A percentile compares a stretch with the other conserved stretches of the same genome.
These are phyloP conservation scores for Sphagnurus paluster DNA, from an alignment of 1,284 basidiomycete species.

Conservation along the genomic window DNA sequence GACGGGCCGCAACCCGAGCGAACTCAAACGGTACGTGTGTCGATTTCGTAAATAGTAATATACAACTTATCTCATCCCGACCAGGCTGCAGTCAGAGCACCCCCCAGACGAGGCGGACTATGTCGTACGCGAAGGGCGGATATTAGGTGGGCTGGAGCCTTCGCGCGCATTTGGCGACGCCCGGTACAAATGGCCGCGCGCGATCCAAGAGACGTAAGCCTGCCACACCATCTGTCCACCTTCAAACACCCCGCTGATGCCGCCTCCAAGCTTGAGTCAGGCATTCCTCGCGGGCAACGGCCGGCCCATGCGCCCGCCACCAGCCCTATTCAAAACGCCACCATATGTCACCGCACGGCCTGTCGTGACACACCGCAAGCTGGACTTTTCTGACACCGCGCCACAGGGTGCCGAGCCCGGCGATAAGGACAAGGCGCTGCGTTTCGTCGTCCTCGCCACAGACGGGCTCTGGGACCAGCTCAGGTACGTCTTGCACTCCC, in stretches of 20 bases:
- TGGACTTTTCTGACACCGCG: slow-evolving; percentile 40
- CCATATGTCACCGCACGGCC: slow-evolving; percentile 94
- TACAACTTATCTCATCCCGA: slow-evolving; percentile 1
- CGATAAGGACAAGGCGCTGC: slow-evolving; percentile 41
- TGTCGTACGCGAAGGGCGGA: slow-evolving; percentile 84
- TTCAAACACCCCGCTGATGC: background rate
- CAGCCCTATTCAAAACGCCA: slow-evolving; percentile 76
- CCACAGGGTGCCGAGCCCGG: slow-evolving; percentile 14
- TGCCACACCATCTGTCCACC: slow-evolving; percentile 2
- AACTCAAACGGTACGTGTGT: slow-evolving; percentile 63
- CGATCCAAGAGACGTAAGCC: slow-evolving; percentile 72
- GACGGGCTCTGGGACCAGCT: slow-evolving; percentile 96
- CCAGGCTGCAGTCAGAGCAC: slow-evolving; percentile 84
- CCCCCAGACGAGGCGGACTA: slow-evolving; percentile 77
- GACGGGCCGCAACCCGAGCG: slow-evolving; percentile 88
- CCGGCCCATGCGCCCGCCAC: slow-evolving; percentile 58
- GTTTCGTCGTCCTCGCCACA: slow-evolving; percentile 87
- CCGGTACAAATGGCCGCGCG: slow-evolving; percentile 86
- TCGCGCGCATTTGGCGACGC: slow-evolving; percentile 95
- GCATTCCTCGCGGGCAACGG: slow-evolving; percentile 68
- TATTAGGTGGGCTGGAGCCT: slow-evolving; percentile 93
- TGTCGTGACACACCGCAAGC: slow-evolving; percentile 82
- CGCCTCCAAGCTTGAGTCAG: slow-evolving; percentile 53
- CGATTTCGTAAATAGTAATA: background rate
- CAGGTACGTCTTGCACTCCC: slow-evolving; percentile 33